Evolutionary conservation across 768 basidiomycete genomes (phyloP), one percentile per base, ranked within the genome.

Genomic region (Tylopilus plumbeoviolaceoides): DNA sequence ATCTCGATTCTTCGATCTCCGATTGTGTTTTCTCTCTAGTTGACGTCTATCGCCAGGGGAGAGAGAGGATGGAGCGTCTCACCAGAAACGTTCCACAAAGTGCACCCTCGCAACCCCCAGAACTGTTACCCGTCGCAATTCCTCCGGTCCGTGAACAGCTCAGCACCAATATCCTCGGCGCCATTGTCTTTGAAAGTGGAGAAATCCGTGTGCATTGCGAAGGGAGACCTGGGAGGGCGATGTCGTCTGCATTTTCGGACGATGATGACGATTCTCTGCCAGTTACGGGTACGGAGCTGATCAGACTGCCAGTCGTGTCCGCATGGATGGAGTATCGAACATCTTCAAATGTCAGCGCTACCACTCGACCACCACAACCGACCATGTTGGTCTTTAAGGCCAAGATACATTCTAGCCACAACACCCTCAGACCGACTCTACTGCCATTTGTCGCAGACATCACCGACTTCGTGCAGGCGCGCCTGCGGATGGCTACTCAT

Each of bases 391-490:
- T 90, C 55, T 87, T 97, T 75, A 93, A 91, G 66, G 80, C 82
- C 61, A 88, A 89, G n/a, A 80, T 98, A 20, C 90, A 94, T 63
- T 85, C 89, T 0, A 97, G 93, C 63, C 80, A 84, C 54, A 98
- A 98, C 64, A 84, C 80, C 2, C 74, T 98, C 23, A 73, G 84
- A 42, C 95, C 95, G 0, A 84, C 81, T 5, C 72, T 98, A 10
- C 73, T 98, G 9, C 90, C 89, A 4, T 98, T 98, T 72, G 68
- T 97, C 35, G 82, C 87, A 0, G 87, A 91, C 51, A 71, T 95
- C 25, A 78, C 87, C 47, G 75, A 78, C 23, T 81, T 80, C 40
- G 72, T 94, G 30, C 90, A 95, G 65, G 65, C 67, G 39, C 84
- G 89, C 2, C 76, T 92, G 74, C 81, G 84, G 35, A 81, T 74